Conservation (phyloP, 1,284 basidiomycete species). For the Malassezia yamatoensis region DNA sequence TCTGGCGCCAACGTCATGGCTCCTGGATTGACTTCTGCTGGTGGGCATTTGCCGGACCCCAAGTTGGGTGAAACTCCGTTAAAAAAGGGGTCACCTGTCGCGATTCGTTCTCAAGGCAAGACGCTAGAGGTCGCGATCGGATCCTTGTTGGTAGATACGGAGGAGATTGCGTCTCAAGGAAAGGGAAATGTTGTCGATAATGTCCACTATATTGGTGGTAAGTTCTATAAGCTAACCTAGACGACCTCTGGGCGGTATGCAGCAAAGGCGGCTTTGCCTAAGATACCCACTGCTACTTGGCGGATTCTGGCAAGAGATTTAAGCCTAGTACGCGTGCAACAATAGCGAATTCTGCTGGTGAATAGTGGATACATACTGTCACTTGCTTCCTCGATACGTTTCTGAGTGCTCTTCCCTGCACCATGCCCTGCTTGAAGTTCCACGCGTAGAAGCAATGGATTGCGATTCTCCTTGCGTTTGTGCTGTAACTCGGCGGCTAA, state of each 20-base stretch:
- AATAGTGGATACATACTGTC: slow-evolving; percentile 20
- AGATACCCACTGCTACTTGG: background rate
- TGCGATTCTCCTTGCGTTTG: slow-evolving; percentile 31
- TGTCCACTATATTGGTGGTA: slow-evolving; percentile 74
- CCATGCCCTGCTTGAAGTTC: slow-evolving; percentile 45
- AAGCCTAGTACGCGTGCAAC: slow-evolving; percentile 34
- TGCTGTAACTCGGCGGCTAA: slow-evolving; percentile 45
- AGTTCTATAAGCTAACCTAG: slow-evolving; percentile 45
- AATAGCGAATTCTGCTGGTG: slow-evolving; percentile 28
- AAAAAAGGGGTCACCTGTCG: slow-evolving; percentile 64
- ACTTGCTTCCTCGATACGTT: slow-evolving; percentile 35
- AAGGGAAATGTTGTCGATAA: slow-evolving; percentile 87
- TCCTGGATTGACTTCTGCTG: slow-evolving; percentile 83
- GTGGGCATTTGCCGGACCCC: slow-evolving; percentile 70
- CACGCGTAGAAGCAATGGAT: slow-evolving; percentile 40
- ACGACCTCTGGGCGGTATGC: slow-evolving; percentile 17
- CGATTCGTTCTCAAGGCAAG: slow-evolving; percentile 90
- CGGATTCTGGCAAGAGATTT: slow-evolving; percentile 17
- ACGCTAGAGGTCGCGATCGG: slow-evolving; percentile 83
- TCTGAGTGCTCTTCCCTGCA: slow-evolving; percentile 42
- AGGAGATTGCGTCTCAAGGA: slow-evolving; percentile 78
- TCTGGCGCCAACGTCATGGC: slow-evolving; percentile 55
- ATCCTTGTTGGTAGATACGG: slow-evolving; percentile 67
- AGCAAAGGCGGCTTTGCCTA: slow-evolving; percentile 11
- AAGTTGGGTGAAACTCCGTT: slow-evolving; percentile 56